phyloP scores from a whole-genome alignment of 179 eudicot species.

The Silene vulgaris region DNA sequence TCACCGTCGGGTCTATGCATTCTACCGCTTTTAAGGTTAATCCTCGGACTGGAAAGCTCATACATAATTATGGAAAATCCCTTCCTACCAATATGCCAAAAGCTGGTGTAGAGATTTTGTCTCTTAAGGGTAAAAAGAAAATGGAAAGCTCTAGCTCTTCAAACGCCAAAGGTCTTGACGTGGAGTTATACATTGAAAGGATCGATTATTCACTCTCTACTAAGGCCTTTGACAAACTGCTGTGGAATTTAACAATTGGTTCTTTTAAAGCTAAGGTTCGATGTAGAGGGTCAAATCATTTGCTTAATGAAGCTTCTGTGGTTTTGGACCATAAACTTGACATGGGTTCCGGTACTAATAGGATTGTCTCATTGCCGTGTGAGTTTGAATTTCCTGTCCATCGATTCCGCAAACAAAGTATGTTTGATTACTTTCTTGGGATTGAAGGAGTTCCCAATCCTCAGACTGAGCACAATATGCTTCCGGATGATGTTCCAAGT shows the following conservation, averaged over 20 bases:
- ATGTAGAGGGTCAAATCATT: conserved; percentile 52
- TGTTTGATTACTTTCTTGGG: conserved; percentile 40
- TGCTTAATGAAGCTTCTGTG: conserved; percentile 36
- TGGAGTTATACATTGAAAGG: conserved; percentile 70
- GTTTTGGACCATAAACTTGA: conserved; percentile 30
- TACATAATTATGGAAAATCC: conserved; percentile 47
- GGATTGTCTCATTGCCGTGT: conserved; percentile 58
- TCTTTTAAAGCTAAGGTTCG: conserved; percentile 68
- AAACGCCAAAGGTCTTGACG: conserved; percentile 36
- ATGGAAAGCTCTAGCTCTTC: conserved; percentile 28
- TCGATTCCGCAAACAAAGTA: conserved; percentile 51
- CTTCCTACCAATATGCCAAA: conserved; percentile 33
- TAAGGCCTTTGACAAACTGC: conserved; percentile 50
- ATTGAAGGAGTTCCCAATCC: conserved; percentile 37
- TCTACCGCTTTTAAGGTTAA: conserved; percentile 72
- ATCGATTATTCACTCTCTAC: conserved; percentile 66
- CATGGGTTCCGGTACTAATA: conserved; percentile 40
- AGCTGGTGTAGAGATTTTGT: conserved; percentile 24
- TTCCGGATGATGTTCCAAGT: conserved; percentile 30
- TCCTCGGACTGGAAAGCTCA: conserved; percentile 63
- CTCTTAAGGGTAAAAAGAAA: conserved; percentile 26
- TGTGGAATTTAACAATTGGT: conserved; percentile 75
- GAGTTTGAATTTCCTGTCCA: conserved; percentile 54
- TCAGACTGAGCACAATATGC: conserved; percentile 33
- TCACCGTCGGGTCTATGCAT: conserved; percentile 71